Conservation (phyloP, 139 green algal genomes). For the Haematococcus sp. region DNA sequence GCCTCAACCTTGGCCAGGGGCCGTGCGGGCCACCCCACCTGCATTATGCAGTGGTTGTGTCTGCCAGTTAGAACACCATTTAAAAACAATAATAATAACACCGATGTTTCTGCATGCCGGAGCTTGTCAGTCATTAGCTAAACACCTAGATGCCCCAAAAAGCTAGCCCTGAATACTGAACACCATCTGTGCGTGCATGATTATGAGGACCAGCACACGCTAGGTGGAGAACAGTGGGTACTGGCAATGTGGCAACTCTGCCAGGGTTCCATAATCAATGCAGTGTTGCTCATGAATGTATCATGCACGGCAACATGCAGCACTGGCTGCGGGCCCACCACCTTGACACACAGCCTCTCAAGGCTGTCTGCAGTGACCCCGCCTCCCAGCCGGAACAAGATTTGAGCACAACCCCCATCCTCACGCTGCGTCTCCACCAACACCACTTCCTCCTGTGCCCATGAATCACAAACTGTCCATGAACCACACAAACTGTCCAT, state of each 20-base stretch:
- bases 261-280: too few relatives aligned
- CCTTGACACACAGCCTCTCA: slow-evolving; percentile 85
- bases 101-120: not conserved
- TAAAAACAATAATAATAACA: too few relatives aligned
- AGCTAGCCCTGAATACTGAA: not conserved
- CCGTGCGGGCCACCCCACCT: slow-evolving; percentile 89
- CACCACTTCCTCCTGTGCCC: slow-evolving; percentile 42
- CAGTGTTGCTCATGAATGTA: not conserved
- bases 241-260: not conserved
- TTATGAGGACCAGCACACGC: not conserved
- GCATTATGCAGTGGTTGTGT: not conserved
- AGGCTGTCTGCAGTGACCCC: slow-evolving; percentile 73
- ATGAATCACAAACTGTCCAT: too few relatives aligned
- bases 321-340: slow-evolving; percentile 8
- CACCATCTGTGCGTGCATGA: not conserved
- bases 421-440: slow-evolving; percentile 37
- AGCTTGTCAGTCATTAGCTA: not conserved
- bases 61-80: not conserved
- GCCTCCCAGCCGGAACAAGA: slow-evolving; percentile 78
- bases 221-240: not conserved
- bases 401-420: slow-evolving; percentile 58
- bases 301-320: not conserved
- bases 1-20: slow-evolving; percentile 79
- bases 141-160: not conserved
- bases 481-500: too few relatives aligned